Evolutionary conservation across 2,329 filamentous ascomycete species (phyloP).

Genomic region (Clathrospora elynae): DNA sequence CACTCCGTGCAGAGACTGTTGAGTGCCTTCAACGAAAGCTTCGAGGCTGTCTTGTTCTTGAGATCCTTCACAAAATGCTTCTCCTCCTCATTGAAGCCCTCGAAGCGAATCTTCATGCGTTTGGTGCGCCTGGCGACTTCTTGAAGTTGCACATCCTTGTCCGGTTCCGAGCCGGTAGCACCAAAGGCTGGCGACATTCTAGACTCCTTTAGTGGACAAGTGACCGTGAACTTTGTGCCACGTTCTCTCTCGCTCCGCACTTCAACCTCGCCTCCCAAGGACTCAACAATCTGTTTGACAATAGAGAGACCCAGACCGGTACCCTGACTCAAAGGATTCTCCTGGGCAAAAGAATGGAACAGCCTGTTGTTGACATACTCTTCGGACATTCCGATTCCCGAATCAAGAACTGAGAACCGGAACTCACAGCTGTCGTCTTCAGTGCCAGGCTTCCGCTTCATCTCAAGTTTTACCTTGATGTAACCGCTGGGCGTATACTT

Average conservation of each 20-base stretch:
- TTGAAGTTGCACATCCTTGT: constrained; percentile 29
- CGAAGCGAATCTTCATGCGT: constrained; percentile 39
- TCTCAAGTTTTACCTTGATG: constrained; percentile 46
- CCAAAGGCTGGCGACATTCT: constrained; percentile 38
- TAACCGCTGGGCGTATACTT: constrained; percentile 48
- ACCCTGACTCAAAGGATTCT: constrained; percentile 47
- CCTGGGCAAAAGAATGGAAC: constrained; percentile 49
- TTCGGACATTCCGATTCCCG: constrained; percentile 50
- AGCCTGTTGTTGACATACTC: constrained; percentile 47
- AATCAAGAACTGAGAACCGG: constrained; percentile 44
- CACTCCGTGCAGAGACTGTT: constrained; percentile 43
- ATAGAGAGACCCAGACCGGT: constrained; percentile 49
- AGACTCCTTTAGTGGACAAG: constrained; percentile 41
- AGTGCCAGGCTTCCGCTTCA: constrained; percentile 24
- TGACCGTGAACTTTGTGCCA: constrained; percentile 47
- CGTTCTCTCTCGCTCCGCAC: constrained; percentile 43
- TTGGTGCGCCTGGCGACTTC: constrained; percentile 37
- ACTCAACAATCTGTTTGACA: constrained; percentile 47
- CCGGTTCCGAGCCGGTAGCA: constrained; percentile 26
- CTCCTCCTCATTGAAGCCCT: constrained; percentile 43
- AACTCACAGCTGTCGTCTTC: constrained; percentile 37
- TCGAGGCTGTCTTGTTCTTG: constrained; percentile 41
- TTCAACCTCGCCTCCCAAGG: constrained; percentile 46
- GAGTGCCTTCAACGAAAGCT: constrained; percentile 40
- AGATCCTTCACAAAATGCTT: constrained; percentile 39